Evolutionary conservation across 495 filamentous ascomycete genomes (phyloP).

Genomic region (Penicillium subrubescens): DNA sequence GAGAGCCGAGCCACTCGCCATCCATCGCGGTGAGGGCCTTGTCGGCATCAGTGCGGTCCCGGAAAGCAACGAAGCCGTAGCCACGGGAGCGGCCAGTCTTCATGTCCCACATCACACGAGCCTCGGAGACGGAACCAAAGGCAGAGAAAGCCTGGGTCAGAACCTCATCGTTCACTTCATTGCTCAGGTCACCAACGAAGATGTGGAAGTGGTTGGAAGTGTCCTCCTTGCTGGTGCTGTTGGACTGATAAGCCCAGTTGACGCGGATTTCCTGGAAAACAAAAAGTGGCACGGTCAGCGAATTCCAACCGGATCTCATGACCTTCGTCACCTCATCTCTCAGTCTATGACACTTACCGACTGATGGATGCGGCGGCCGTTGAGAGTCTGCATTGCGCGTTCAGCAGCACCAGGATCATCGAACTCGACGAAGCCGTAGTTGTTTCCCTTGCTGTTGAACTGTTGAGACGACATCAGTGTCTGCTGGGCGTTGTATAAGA

Average conservation of each 20-base stretch:
- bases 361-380: slow-evolving; percentile 93
- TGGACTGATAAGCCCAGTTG: slow-evolving; percentile 99
- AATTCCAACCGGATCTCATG: neutral
- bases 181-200: slow-evolving; percentile 97
- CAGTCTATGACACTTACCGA: slow-evolving; percentile 55
- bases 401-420: slow-evolving; percentile 96
- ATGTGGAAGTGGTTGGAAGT: slow-evolving; percentile 99
- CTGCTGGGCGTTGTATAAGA: neutral
- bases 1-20: slow-evolving; percentile 98
- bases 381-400: slow-evolving; percentile 94
- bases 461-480: slow-evolving; percentile 31
- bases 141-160: slow-evolving; percentile 93
- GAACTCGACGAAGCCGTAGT: slow-evolving; percentile 99
- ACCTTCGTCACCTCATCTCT: neutral
- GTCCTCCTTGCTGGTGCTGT: slow-evolving; percentile 92
- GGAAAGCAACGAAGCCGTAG: slow-evolving; percentile 98
- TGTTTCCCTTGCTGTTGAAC: slow-evolving; percentile 90
- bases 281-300: slow-evolving; percentile 9
- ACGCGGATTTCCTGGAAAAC: slow-evolving; percentile 88
- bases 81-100: slow-evolving; percentile 97
- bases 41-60: slow-evolving; percentile 90
- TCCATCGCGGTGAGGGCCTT: slow-evolving; percentile 98
- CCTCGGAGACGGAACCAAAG: slow-evolving; percentile 97
- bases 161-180: slow-evolving; percentile 98
- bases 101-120: slow-evolving; percentile 99